Evolutionary conservation across 2,329 filamentous ascomycete genomes (phyloP), one percentile per base, ranked within the genome.

Genomic region (Ascochyta fabae): DNA sequence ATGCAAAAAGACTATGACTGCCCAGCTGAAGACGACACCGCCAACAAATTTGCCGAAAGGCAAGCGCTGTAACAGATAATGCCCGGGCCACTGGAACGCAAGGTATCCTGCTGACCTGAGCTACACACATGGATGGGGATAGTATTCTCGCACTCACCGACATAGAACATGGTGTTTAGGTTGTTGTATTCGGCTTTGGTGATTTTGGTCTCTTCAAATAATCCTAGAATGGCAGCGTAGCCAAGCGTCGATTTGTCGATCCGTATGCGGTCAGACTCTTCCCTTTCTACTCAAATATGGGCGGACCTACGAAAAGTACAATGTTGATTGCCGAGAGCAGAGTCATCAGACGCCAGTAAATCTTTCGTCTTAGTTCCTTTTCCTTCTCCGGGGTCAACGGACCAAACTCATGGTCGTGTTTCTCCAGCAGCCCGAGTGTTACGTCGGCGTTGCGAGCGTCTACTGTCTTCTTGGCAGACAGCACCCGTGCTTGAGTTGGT

Each of bases 121-220:
- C 16, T 39, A 3, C 2, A 13, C 6, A 22, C 7, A 24, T 9
- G 7, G 1, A 9, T 19, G 19, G 22, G 5, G 13, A 13, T 12
- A 24, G 12, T 22, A 2, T 19, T 12, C 13, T 12, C 12, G 22
- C 9, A 7, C 44, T 10, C 6, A 47, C 44, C 44, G 16, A 47
- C 44, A n/a, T 47, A 47, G 16, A 47, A 47, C 44, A 47, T 39
- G 15, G 44, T 47, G 26, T 47, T 47, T n/a, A 47, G 16, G n/a
- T 47, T 47, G 34, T 47, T 47, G 35, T 47, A 47, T 12, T 47
- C 34, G 0, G 44, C 44, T 39, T 47, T 47, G 3, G 44, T 47
- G 12, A 47, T 47, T 8, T 47, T 38, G 6, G 44, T 47, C 24
- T 47, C 44, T 26, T 47, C 44, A 23, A 47, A 47, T 12, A 47